Evolutionary conservation across 495 filamentous ascomycete genomes (phyloP), one percentile per base, ranked within the genome.

Genomic region (Aspergillus panamensis): DNA sequence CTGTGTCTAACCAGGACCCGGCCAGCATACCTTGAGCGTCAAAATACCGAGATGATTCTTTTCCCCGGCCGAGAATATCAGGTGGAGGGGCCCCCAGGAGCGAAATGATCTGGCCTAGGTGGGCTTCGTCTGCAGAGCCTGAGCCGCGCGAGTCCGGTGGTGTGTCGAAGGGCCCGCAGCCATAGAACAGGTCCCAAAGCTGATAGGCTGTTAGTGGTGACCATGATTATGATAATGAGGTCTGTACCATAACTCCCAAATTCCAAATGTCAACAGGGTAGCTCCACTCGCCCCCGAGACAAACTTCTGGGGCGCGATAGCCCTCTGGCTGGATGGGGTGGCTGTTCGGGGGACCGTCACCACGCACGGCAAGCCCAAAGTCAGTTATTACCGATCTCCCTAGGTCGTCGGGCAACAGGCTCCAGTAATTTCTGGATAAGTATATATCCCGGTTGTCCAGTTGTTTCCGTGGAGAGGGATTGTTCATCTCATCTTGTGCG

Each of bases 241-340:
- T 32, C 52, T 40, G 47, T 61, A 61, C 59, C 59, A 61, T 17
- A 37, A 61, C 59, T 40, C 59, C 59, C 53, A 61, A 48, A 29
- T 51, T 62, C 60, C 60, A 78, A 48, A 77, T 75, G 49, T 78
- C 74, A 53, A 60, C 74, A 49, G 66, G 71, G 39, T 69, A 73
- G 47, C 59, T 63, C 73, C 73, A 77, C 16, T 62, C 62, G 14
- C 47, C 59, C n/a, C 65, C 63, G 42, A 76, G 68, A 48, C 70
- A 64, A 14, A 75, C 72, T 53, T 77, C 74, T 30, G 74, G 74
- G 35, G 71, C 70, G 30, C 62, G 71, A 60, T 64, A 77, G 39
- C 58, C 45, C 14, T 71, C 56, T 48, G 70, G 65, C 56, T 75
- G 69, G 45, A 77, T 75, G 42, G 65, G 63, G 55, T 71, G 61